Conservation (phyloP, 2,329 filamentous ascomycete species). For the Neonectria ditissima region DNA sequence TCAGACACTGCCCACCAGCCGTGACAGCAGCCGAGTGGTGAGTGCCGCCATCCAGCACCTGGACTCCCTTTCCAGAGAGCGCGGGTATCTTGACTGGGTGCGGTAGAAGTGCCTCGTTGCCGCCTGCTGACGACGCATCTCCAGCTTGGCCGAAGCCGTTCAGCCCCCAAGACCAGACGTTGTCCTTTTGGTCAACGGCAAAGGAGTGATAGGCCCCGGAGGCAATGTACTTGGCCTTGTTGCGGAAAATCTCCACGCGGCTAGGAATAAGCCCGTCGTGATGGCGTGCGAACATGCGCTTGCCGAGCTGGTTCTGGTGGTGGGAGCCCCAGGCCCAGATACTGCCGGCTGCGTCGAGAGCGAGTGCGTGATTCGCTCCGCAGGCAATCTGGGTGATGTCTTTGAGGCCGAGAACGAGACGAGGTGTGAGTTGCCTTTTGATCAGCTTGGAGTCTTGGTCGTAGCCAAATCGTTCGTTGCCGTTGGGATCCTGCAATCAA, state of each 20-base stretch:
- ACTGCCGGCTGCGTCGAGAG: conserved; percentile 67
- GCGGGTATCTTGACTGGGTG: conserved; percentile 72
- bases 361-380: conserved; percentile 75
- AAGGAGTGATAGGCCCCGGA: conserved; percentile 80
- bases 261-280: conserved; percentile 40
- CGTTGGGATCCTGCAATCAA: conserved; percentile 42
- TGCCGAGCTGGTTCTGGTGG: conserved; percentile 62
- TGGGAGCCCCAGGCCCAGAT: conserved; percentile 29
- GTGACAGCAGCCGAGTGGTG: conserved; percentile 76
- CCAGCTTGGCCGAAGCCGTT: conserved; percentile 84
- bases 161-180: conserved; percentile 82
- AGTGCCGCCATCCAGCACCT: conserved; percentile 71
- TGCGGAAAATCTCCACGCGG: conserved; percentile 17
- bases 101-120: conserved; percentile 61
- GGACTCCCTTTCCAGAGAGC: conserved; percentile 70
- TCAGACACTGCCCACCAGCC: conserved; percentile 60
- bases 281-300: conserved; percentile 62
- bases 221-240: conserved; percentile 70
- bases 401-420: conserved; percentile 62
- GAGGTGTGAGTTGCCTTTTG: conserved; percentile 46
- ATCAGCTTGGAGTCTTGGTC: conserved; percentile 50
- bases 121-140: conserved; percentile 44
- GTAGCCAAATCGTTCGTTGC: conserved; percentile 65
- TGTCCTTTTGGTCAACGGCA: conserved; percentile 73
- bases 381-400: conserved; percentile 70